Base-by-base conservation (phyloP, 352 stramenopile genomes). In the Phytophthora pisi region DNA sequence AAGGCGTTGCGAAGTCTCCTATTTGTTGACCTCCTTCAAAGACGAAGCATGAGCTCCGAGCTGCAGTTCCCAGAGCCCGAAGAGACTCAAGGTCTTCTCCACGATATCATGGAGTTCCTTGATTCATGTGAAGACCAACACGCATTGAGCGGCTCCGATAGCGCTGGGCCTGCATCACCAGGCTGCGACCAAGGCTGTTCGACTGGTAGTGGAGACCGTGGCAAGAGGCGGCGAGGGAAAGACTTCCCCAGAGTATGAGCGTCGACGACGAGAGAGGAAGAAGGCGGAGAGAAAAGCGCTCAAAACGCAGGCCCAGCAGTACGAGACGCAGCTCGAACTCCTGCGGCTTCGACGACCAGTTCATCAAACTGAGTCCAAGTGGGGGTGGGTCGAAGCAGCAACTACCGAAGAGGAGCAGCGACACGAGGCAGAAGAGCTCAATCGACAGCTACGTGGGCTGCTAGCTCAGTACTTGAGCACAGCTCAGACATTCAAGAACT, bases 391-490 rank as follows among this genome's bases (percentile, higher is more conserved):
- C 15, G 3, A 51, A 7, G 13, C 24, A 11, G 60, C 36, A 7
- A 64, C 50, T 7, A 9, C 60, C 2, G 58, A 72, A 58, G 65
- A 68, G 10, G 36, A 57, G 5, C 68, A 64, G 42, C 59, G 58
- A 51, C 45, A 23, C 8, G 28, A 56, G 40, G 52, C 65, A 11
- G 46, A 72, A 46, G 40, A 64, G 20, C 36, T 72, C 8, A 72
- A 72, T n/a, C 24, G 56, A 10, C 52, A 64, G 42, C 43, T 72
- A 2, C 51, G 30, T 49, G 52, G 38, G 3, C 28, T 67, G 4
- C 3, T 72, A 15, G 11, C 51, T 24, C 43, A 72, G 9, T 50
- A 61, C 6, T 23, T 66, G 5, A 47, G 43, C 8, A 38, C 51
- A 23, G 30, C 56, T 6, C 6, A 66, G 16, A 38, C 20, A 4